phyloP scores from a whole-genome alignment of 352 stramenopile species.

The Globisporangium irregulare region DNA sequence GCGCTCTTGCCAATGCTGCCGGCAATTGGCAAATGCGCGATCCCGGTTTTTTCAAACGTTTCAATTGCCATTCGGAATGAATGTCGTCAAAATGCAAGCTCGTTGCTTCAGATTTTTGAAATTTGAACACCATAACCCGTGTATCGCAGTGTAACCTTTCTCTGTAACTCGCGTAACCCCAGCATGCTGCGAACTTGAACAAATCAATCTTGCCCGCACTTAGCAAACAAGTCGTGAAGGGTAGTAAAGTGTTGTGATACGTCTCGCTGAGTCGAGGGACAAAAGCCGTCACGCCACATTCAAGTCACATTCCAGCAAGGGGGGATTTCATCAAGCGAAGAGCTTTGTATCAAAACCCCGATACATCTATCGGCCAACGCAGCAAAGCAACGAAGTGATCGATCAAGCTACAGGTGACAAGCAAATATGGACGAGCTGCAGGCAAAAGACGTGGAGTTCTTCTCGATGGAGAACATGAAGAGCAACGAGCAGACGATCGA shows the following conservation, averaged over 20 bases:
- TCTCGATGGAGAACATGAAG: constrained; percentile 87
- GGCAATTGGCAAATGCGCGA: constrained; percentile 3
- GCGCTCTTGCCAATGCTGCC: neutral
- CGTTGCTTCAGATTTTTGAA: constrained; percentile 5
- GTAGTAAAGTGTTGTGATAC: neutral
- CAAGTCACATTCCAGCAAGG: neutral
- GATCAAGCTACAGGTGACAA: neutral
- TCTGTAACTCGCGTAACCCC: too few species aligned
- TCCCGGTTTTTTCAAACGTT: constrained; percentile 14
- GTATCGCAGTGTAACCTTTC: neutral
- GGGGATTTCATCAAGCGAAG: neutral
- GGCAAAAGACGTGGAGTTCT: constrained; percentile 80
- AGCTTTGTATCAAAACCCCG: neutral
- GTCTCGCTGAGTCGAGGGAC: neutral
- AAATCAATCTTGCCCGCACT: neutral
- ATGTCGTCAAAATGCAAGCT: neutral
- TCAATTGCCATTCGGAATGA: neutral
- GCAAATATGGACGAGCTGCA: constrained; percentile 57
- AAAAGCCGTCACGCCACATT: neutral
- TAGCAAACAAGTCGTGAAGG: neutral
- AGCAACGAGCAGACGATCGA: constrained; percentile 77
- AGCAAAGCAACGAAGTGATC: neutral
- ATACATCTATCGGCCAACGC: neutral
- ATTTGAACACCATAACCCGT: neutral
- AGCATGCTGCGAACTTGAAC: too few species aligned